Percentiles rank a stretch among this genome's conserved stretches.
phyloP scores from a whole-genome alignment of 2,329 filamentous ascomycete species.

The Purpureocillium takamizusanense region DNA sequence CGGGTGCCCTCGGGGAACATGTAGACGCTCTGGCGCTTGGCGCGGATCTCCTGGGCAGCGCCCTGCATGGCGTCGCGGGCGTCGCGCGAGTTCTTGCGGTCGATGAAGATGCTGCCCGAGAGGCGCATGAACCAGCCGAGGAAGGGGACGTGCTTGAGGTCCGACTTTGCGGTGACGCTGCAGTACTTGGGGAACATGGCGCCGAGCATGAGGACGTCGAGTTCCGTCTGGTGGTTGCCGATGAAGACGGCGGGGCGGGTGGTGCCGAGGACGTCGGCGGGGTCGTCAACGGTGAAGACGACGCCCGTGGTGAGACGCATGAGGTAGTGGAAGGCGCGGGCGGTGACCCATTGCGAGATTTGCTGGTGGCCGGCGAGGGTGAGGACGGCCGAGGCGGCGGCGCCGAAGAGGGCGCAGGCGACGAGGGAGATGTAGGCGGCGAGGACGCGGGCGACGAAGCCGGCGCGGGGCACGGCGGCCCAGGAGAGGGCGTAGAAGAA shows the following conservation, averaged over 20 bases:
- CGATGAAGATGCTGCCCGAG: conserved; percentile 88
- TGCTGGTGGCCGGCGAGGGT: conserved; percentile 63
- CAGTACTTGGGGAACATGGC: conserved; percentile 84
- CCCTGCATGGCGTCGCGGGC: conserved; percentile 79
- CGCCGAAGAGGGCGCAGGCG: conserved; percentile 60
- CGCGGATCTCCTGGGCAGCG: conserved; percentile 71
- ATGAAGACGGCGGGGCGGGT: conserved; percentile 81
- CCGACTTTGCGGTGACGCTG: conserved; percentile 86
- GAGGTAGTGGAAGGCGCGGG: conserved; percentile 66
- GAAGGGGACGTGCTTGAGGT: conserved; percentile 69
- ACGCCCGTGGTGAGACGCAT: conserved; percentile 73
- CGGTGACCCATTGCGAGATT: conserved; percentile 79
- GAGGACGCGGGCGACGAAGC: conserved; percentile 61
- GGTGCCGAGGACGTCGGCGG: conserved; percentile 50
- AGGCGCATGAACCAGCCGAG: conserved; percentile 92
- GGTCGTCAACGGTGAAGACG: conserved; percentile 64
- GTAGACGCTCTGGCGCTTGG: conserved; percentile 65
- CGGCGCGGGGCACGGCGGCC: conserved; percentile 45
- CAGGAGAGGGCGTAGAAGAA: conserved; percentile 53
- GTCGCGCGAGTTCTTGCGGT: conserved; percentile 74
- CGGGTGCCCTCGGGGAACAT: conserved; percentile 91
- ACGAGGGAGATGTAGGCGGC: conserved; percentile 56
- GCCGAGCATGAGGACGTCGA: conserved; percentile 89
- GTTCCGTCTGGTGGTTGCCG: conserved; percentile 91
- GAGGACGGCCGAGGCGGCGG: conserved; percentile 62